Conservation (phyloP, 257 asterid genomes). For the Jaltomata sinuosa region DNA sequence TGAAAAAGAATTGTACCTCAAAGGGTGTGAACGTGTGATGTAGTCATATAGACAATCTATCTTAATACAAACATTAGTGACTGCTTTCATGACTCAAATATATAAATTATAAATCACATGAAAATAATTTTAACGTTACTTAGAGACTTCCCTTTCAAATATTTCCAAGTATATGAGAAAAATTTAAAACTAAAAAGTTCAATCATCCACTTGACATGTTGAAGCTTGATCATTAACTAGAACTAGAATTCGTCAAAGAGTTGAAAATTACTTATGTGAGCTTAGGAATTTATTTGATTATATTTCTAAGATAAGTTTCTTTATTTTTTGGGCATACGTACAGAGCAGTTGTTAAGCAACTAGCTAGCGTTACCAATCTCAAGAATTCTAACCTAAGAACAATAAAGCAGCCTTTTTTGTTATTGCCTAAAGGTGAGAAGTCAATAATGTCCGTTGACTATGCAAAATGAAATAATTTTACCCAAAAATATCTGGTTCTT, state of each 20-base stretch:
- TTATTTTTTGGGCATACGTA: background rate
- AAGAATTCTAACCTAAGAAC: background rate
- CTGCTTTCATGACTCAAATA: no score
- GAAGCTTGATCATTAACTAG: background rate
- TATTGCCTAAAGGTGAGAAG: background rate
- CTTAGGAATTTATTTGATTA: background rate
- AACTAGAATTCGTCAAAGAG: background rate
- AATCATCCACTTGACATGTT: background rate
- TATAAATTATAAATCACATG: no score
- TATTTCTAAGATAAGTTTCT: background rate
- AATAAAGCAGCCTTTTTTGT: background rate
- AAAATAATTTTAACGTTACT: no score
- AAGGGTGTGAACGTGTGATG: no score
- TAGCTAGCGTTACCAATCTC: background rate
- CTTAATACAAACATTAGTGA: no score
- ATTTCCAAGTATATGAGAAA: background rate
- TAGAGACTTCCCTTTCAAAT: background rate
- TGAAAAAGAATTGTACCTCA: no score
- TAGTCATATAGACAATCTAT: no score
- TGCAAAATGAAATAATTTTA: background rate
- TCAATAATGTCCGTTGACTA: background rate
- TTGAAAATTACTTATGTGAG: background rate
- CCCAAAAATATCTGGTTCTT: background rate
- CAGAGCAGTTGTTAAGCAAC: background rate
- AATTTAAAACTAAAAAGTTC: no score